Conservation (phyloP, 2,329 filamentous ascomycete species). For the Hypoxylon sp. region DNA sequence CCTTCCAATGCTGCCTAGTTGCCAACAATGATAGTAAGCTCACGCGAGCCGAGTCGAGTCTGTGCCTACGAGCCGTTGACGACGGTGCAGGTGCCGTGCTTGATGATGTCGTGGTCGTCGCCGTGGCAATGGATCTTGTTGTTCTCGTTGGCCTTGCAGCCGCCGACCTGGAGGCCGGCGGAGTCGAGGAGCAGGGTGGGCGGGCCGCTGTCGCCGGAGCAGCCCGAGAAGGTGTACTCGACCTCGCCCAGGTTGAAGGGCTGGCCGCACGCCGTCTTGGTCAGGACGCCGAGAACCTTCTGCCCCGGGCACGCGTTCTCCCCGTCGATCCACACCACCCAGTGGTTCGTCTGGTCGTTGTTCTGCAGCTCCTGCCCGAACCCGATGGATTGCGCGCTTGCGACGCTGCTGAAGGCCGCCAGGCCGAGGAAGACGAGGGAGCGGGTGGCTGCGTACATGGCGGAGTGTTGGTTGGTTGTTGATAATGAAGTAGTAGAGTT, state of each 20-base stretch:
- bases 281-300: conserved; percentile 20
- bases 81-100: conserved; percentile 23
- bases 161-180: conserved; percentile 25
- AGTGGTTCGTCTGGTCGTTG: conserved; percentile 33
- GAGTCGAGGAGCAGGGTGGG: conserved; percentile 28
- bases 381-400: conserved; percentile 19
- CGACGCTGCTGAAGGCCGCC: conserved; percentile 23
- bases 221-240: conserved; percentile 23
- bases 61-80: conserved; percentile 5
- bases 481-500: neutral
- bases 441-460: conserved; percentile 18
- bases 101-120: conserved; percentile 28
- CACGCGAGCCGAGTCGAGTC: neutral
- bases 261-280: conserved; percentile 19
- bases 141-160: conserved; percentile 8
- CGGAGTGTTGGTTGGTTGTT: neutral
- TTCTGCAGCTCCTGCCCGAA: conserved; percentile 29
- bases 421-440: conserved; percentile 27
- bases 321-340: conserved; percentile 25
- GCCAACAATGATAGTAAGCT: conserved; percentile 1
- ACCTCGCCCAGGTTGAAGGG: conserved; percentile 22
- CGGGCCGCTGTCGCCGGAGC: conserved; percentile 12
- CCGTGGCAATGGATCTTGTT: conserved; percentile 30
- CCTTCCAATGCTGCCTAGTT: conserved; percentile 3
- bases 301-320: conserved; percentile 25